These are phyloP conservation scores for Dacryopinax spathularia DNA, from an alignment of 768 basidiomycete genomes.

Conservation along the genomic window DNA sequence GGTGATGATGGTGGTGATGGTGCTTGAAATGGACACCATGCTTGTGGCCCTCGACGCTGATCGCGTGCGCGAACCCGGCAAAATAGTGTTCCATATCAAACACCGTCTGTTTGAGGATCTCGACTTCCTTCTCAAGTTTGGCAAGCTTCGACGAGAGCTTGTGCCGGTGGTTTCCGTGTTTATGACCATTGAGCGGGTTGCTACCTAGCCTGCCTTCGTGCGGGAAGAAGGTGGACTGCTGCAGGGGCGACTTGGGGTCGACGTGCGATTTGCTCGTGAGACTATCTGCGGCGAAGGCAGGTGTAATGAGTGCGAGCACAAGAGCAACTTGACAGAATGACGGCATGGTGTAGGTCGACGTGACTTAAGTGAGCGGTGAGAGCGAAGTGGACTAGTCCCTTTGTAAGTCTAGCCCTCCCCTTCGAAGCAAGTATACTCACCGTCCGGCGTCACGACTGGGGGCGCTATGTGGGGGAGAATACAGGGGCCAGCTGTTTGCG, in stretches of 20 bases:
- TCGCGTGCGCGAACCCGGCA: neutral
- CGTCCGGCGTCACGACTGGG: neutral
- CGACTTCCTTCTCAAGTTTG: neutral
- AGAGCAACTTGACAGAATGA: neutral
- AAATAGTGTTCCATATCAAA: neutral
- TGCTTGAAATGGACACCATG: neutral
- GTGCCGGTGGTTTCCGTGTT: neutral
- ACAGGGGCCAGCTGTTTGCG: neutral
- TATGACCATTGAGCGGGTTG: neutral
- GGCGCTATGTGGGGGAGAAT: neutral
- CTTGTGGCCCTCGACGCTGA: conserved; percentile 1
- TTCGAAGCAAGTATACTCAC: neutral
- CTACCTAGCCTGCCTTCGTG: neutral
- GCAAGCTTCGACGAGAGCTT: neutral
- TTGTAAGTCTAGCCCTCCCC: neutral
- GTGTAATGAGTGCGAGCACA: neutral
- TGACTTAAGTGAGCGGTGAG: neutral
- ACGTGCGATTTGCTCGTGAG: neutral
- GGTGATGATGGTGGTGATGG: neutral
- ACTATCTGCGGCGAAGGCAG: neutral
- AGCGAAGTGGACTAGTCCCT: neutral
- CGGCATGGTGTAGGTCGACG: neutral
- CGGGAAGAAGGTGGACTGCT: neutral
- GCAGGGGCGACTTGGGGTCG: neutral
- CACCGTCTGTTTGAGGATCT: neutral